Conservation (phyloP, 306 rosid genomes). For the Comarum palustre region DNA sequence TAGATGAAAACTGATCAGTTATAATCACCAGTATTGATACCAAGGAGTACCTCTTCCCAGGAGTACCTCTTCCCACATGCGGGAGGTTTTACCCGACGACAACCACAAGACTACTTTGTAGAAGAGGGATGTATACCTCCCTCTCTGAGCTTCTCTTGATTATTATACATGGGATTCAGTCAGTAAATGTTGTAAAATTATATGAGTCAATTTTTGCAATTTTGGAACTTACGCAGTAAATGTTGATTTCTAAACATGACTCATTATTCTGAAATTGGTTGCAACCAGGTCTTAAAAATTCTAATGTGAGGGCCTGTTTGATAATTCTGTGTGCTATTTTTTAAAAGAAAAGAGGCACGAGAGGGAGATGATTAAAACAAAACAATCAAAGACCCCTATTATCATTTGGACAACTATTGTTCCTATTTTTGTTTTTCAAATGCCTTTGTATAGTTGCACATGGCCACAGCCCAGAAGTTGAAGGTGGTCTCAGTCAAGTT, state of each 20-base stretch:
- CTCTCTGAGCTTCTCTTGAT: neutral
- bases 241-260: neutral
- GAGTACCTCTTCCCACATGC: neutral
- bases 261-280: neutral
- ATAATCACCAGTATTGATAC: neutral
- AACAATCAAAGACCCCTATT: neutral
- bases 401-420: neutral
- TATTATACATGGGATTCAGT: too few relatives aligned
- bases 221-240: neutral
- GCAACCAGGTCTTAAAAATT: neutral
- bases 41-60: slow-evolving; percentile 1
- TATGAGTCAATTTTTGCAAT: neutral
- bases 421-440: neutral
- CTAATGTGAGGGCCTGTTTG: neutral
- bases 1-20: neutral
- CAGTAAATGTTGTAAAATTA: too few relatives aligned
- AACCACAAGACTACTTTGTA: neutral
- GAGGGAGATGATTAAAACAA: neutral
- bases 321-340: neutral
- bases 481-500: neutral
- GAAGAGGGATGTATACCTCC: neutral
- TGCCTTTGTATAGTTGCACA: neutral
- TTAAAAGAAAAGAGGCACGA: neutral
- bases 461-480: neutral
- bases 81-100: neutral